Evolutionary conservation across 768 basidiomycete species (phyloP).

Genomic region (Hirschioporus abietinus): DNA sequence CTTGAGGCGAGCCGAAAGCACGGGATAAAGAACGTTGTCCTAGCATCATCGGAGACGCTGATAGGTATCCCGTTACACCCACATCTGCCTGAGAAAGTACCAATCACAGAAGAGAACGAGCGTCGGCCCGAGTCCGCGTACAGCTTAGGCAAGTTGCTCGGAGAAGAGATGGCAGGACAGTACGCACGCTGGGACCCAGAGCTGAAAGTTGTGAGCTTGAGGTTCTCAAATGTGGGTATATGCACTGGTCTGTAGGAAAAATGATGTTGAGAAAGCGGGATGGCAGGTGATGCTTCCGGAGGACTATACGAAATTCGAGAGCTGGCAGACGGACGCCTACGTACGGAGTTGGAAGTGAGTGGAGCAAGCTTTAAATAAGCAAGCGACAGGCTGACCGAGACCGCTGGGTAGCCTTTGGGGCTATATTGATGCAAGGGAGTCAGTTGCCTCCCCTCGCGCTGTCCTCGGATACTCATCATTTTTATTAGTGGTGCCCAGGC

Average conservation of each 20-base stretch:
- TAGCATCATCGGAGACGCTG: slow-evolving; percentile 19
- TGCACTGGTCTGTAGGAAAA: background rate
- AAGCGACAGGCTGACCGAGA: background rate
- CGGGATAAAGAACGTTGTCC: slow-evolving; percentile 18
- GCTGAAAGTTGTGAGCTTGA: slow-evolving; percentile 17
- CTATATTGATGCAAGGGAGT: slow-evolving; percentile 19
- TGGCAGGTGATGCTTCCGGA: slow-evolving; percentile 15
- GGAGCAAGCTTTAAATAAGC: background rate
- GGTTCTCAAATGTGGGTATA: slow-evolving; percentile 14
- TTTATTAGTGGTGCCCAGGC: slow-evolving; percentile 10
- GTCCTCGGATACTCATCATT: background rate
- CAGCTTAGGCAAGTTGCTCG: slow-evolving; percentile 18
- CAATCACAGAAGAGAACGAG: slow-evolving; percentile 19
- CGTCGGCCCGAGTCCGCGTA: slow-evolving; percentile 18
- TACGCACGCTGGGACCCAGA: slow-evolving; percentile 19
- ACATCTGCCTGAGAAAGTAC: slow-evolving; percentile 14
- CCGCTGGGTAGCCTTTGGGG: slow-evolving; percentile 12
- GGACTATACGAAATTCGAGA: slow-evolving; percentile 15
- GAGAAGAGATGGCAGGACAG: slow-evolving; percentile 20
- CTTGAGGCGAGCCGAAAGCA: slow-evolving; percentile 21
- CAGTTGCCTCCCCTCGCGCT: background rate
- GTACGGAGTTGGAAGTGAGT: slow-evolving; percentile 15
- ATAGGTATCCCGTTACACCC: slow-evolving; percentile 20
- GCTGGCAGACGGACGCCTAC: slow-evolving; percentile 17
- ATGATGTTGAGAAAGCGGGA: background rate